Conservation (phyloP, 2,329 filamentous ascomycete species). For the Trichoderma sp. region DNA sequence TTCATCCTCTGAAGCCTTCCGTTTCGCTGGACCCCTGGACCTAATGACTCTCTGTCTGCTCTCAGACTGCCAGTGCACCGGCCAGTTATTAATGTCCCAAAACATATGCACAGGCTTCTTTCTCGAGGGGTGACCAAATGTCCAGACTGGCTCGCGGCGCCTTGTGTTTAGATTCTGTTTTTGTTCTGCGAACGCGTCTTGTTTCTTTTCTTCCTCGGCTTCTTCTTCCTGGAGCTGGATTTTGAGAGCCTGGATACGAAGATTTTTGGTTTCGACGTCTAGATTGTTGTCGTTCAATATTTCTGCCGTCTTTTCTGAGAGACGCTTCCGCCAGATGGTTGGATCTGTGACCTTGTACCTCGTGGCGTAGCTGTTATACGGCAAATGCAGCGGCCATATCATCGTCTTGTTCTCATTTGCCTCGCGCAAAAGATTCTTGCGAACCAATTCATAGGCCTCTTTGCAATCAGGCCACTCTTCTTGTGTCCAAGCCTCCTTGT, state of each 20-base stretch:
- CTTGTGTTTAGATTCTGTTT: slow-evolving; percentile 18
- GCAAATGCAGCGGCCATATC: slow-evolving; percentile 39
- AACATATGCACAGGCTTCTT: slow-evolving; percentile 30
- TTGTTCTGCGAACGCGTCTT: not conserved
- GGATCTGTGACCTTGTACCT: slow-evolving; percentile 6
- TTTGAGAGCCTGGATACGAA: not conserved
- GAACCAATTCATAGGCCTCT: slow-evolving; percentile 29
- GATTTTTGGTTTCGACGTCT: not conserved
- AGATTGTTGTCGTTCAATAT: not conserved
- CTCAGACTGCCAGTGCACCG: slow-evolving; percentile 39
- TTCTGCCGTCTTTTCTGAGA: not conserved
- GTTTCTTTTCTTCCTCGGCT: slow-evolving; percentile 17
- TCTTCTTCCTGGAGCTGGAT: not conserved
- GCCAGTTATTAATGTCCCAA: slow-evolving; percentile 51
- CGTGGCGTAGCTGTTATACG: slow-evolving; percentile 6
- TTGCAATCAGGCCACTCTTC: not conserved
- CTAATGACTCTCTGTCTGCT: slow-evolving; percentile 32
- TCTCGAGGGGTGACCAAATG: slow-evolving; percentile 31
- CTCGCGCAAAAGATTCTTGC: slow-evolving; percentile 44
- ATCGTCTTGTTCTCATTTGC: slow-evolving; percentile 42
- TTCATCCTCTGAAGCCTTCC: not conserved
- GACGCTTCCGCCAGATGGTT: not conserved
- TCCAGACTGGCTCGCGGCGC: slow-evolving; percentile 34
- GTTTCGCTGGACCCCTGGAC: slow-evolving; percentile 5
- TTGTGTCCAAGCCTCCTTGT: not conserved